Conservation (phyloP, 2,329 filamentous ascomycete genomes). For the Pseudocercospora eumusae region DNA sequence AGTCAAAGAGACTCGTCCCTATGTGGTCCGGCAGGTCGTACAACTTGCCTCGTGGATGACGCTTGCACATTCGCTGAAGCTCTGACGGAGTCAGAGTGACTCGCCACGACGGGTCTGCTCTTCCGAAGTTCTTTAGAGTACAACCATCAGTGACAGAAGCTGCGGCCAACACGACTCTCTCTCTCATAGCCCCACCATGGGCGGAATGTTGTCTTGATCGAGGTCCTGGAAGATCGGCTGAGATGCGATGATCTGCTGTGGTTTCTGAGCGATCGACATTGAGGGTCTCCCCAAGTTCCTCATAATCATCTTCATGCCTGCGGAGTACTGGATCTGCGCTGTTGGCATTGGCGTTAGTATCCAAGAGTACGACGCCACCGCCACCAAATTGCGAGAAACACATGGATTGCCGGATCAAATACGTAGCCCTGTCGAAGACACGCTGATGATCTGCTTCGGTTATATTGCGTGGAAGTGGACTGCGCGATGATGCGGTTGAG, state of each 20-base stretch:
- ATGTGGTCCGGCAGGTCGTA: constrained; percentile 28
- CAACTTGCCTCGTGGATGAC: constrained; percentile 27
- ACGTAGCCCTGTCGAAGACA: constrained; percentile 52
- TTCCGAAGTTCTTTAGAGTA: constrained; percentile 22
- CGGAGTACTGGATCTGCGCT: constrained; percentile 15
- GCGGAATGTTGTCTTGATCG: constrained; percentile 6
- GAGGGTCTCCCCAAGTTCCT: neutral
- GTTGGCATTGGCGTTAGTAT: constrained; percentile 32
- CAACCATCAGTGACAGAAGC: constrained; percentile 24
- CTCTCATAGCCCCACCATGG: constrained; percentile 23
- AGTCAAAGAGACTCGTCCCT: constrained; percentile 27
- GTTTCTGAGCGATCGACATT: neutral
- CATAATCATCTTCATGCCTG: constrained; percentile 14
- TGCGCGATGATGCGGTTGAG: neutral
- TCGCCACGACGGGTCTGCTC: constrained; percentile 28
- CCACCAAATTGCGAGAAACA: constrained; percentile 40
- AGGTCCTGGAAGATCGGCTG: neutral
- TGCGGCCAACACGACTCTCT: constrained; percentile 27
- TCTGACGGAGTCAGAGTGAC: constrained; percentile 27
- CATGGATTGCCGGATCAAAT: constrained; percentile 50
- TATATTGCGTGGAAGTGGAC: constrained; percentile 25
- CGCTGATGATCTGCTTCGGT: constrained; percentile 35
- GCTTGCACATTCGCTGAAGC: constrained; percentile 27
- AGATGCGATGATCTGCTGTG: neutral
- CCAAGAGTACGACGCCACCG: constrained; percentile 47